Conservation (phyloP, 139 green algal species). For the Chlamydomonas schloesseri region DNA sequence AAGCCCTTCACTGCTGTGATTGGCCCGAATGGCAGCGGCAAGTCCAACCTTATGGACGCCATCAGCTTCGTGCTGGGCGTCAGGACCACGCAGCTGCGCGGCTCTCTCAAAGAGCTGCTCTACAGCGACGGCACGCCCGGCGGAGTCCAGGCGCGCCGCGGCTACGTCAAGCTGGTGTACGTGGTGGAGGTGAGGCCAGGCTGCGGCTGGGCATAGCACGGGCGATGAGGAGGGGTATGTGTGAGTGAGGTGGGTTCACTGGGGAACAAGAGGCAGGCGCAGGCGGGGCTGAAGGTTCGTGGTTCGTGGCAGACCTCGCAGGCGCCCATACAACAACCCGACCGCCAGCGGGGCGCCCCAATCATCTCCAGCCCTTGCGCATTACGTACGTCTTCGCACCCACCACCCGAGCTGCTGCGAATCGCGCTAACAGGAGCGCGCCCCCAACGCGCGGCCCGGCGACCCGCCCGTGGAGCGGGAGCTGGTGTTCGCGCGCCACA, state of each 20-base stretch:
- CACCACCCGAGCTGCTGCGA: too few relatives aligned
- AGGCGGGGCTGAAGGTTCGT: too few relatives aligned
- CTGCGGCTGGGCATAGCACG: too few relatives aligned
- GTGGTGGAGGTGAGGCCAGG: conserved; percentile 47
- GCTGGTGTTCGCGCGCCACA: conserved; percentile 83
- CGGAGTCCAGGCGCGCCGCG: conserved; percentile 43
- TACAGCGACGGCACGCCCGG: conserved; percentile 77
- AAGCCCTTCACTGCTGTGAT: conserved; percentile 95
- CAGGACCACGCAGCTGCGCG: conserved; percentile 79
- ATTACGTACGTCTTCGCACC: too few relatives aligned
- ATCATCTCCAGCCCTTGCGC: too few relatives aligned
- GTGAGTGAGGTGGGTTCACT: too few relatives aligned
- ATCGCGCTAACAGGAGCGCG: too few relatives aligned
- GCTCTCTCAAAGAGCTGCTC: conserved; percentile 93
- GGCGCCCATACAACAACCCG: too few relatives aligned
- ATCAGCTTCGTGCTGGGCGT: conserved; percentile 99
- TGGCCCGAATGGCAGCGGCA: conserved; percentile 94
- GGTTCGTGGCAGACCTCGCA: too few relatives aligned
- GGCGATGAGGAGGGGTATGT: too few relatives aligned
- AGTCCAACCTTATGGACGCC: conserved; percentile 99
- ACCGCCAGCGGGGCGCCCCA: too few relatives aligned
- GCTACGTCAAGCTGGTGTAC: conserved; percentile 85
- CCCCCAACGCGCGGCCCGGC: neutral
- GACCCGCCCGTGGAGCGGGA: conserved; percentile 43
- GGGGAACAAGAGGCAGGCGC: too few relatives aligned